A percentile compares a stretch with the other conserved stretches of the same genome.
Evolutionary conservation across 768 basidiomycete genomes (phyloP).

Genomic region (Tricholoma bakamatsutake): DNA sequence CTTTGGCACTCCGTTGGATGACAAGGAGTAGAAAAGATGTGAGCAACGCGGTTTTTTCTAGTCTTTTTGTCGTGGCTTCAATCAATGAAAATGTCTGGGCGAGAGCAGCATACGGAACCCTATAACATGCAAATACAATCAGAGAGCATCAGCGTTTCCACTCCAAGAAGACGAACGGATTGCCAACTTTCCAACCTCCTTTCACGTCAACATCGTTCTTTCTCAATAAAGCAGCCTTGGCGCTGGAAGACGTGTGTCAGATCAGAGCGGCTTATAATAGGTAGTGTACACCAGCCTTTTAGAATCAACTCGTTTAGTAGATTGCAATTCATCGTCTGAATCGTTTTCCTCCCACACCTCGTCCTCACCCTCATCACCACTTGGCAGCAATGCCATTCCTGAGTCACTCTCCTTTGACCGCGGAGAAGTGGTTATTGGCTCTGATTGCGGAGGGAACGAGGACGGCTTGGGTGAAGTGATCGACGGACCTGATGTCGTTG

Average conservation of each 20-base stretch:
- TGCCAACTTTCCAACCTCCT: slow-evolving; percentile 79
- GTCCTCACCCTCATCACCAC: slow-evolving; percentile 28
- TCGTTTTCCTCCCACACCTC: slow-evolving; percentile 26
- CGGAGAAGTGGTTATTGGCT: background rate
- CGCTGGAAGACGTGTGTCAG: slow-evolving; percentile 35
- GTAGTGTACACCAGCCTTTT: slow-evolving; percentile 47
- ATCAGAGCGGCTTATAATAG: background rate
- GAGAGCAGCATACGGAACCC: slow-evolving; percentile 92
- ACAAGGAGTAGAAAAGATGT: slow-evolving; percentile 88
- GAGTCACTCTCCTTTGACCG: slow-evolving; percentile 14
- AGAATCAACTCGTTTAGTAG: slow-evolving; percentile 40
- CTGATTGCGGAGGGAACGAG: slow-evolving; percentile 5
- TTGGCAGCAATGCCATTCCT: slow-evolving; percentile 12
- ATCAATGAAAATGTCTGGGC: slow-evolving; percentile 85
- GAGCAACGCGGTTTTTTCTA: slow-evolving; percentile 86
- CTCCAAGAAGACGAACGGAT: slow-evolving; percentile 55
- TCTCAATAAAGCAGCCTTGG: slow-evolving; percentile 58
- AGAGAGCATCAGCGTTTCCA: background rate
- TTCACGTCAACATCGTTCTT: slow-evolving; percentile 67
- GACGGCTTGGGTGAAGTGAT: slow-evolving; percentile 11
- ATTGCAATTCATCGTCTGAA: slow-evolving; percentile 25
- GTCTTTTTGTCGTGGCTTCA: slow-evolving; percentile 90
- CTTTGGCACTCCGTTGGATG: slow-evolving; percentile 76
- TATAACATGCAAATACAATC: slow-evolving; percentile 22
- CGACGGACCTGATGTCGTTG: slow-evolving; percentile 1